phyloP scores from a whole-genome alignment of 345 rosid species.

The Tarenaya hassleriana region DNA sequence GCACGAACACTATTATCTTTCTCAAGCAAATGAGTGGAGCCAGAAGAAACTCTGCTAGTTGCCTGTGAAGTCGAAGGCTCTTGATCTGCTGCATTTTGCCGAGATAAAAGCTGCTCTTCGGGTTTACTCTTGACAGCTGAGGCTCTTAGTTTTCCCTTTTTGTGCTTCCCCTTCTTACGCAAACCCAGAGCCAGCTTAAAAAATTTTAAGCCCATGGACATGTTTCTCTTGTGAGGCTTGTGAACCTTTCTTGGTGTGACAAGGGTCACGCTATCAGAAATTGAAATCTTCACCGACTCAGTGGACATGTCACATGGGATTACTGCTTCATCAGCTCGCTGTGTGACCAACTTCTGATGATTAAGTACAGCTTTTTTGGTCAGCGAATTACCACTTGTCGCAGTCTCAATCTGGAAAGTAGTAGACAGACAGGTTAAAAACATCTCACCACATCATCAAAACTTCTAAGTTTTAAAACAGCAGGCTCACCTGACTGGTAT shows the following conservation, averaged over 20 bases:
- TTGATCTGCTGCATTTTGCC: slow-evolving; percentile 26
- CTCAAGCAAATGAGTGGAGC: slow-evolving; percentile 23
- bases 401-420: slow-evolving; percentile 32
- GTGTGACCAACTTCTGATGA: slow-evolving; percentile 22
- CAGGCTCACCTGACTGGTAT: too few species aligned
- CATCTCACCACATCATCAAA: not conserved
- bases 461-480: too few species aligned
- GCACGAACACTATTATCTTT: slow-evolving; percentile 21
- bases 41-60: slow-evolving; percentile 13
- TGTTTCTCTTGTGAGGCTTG: slow-evolving; percentile 28
- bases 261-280: slow-evolving; percentile 22
- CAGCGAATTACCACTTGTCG: slow-evolving; percentile 15
- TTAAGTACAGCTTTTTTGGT: slow-evolving; percentile 26
- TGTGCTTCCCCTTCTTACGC: slow-evolving; percentile 46
- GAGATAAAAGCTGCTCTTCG: slow-evolving; percentile 34
- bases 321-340: slow-evolving; percentile 15
- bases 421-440: slow-evolving; percentile 27
- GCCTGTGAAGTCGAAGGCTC: slow-evolving; percentile 53
- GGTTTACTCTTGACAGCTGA: slow-evolving; percentile 20
- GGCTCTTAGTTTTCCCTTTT: slow-evolving; percentile 32
- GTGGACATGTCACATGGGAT: not conserved
- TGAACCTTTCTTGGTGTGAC: slow-evolving; percentile 36
- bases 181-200: slow-evolving; percentile 37
- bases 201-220: slow-evolving; percentile 40
- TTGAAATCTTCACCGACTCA: slow-evolving; percentile 14